Conservation (phyloP, 768 basidiomycete species). For the Sporobolomyces pararoseus region DNA sequence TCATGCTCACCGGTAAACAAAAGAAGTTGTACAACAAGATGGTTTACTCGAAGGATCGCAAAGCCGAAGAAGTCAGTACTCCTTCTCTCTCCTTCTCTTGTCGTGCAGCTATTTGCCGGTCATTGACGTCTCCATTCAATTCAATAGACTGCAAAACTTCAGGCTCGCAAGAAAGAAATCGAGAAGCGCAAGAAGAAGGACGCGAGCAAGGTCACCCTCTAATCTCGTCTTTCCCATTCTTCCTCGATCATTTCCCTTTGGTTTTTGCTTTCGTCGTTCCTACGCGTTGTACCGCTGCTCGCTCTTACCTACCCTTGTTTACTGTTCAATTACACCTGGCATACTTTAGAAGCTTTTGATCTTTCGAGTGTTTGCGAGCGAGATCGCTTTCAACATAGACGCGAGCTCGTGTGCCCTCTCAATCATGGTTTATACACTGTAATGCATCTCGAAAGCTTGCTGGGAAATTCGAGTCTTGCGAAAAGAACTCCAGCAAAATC, state of each 20-base stretch:
- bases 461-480: no score
- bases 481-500: no score
- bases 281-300: neutral
- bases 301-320: neutral
- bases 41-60: slow-evolving; percentile 51
- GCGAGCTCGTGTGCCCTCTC: no score
- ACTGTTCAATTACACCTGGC: neutral
- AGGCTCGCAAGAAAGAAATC: slow-evolving; percentile 41
- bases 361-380: neutral
- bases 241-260: neutral
- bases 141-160: slow-evolving; percentile 41
- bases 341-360: neutral
- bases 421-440: no score
- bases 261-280: no score
- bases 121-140: no score
- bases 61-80: slow-evolving; percentile 51
- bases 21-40: slow-evolving; percentile 54
- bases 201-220: slow-evolving; percentile 14
- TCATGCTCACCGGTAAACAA: slow-evolving; percentile 53
- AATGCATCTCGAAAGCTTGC: no score
- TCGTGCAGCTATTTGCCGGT: neutral
- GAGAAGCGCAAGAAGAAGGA: slow-evolving; percentile 42
- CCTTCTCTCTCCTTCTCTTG: neutral
- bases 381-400: no score
- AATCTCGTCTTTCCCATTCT: neutral